Base-by-base conservation (phyloP, 2,329 filamentous ascomycete genomes). In the Fusarium pininemorale region DNA sequence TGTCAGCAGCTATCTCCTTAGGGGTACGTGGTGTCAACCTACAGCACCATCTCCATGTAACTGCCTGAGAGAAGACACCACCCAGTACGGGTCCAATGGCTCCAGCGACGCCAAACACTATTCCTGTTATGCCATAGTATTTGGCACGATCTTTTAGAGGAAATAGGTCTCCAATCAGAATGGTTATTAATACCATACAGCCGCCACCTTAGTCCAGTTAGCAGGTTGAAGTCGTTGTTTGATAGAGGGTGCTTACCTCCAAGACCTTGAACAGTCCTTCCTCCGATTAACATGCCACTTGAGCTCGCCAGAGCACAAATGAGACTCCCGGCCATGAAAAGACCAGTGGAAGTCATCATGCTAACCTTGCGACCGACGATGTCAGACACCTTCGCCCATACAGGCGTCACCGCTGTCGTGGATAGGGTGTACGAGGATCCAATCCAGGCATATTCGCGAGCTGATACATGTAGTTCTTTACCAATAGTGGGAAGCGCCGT, bases 81-180 rank as follows among this genome's bases (percentile, higher is more conserved):
- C 92, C 92, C 5, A 93, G 82, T 4, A 93, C 85, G 1, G 91
- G 91, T 0, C 92, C 92, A 20, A 93, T 83, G 18, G 89, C 89
- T 18, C 87, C 89, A 4, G 91, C 90, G 32, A 93, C 80, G 5
- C 91, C 91, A 90, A 91, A 93, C 0, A 88, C 84, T 50, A 85
- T 80, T 14, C 86, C 86, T 4, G 88, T 82, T 26, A 88, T 79
- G 30, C 85, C 86, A 69, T 88, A 87, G 75, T 88, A 88, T 66
- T 87, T 80, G 61, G 86, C 85, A 30, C 87, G 81, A 53, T 85
- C 82, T 30, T 87, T 82, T 74, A 87, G 79, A 14, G 84, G 85
- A 73, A 89, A 88, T 32, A 87, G 77, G 69, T 91, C 89, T 39
- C 87, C 85, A 26, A 91, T 85, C 70, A 77, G 68, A 22, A 78